Evolutionary conservation across 106 monocot species (phyloP).

Genomic region (Narthecium ossifragum): DNA sequence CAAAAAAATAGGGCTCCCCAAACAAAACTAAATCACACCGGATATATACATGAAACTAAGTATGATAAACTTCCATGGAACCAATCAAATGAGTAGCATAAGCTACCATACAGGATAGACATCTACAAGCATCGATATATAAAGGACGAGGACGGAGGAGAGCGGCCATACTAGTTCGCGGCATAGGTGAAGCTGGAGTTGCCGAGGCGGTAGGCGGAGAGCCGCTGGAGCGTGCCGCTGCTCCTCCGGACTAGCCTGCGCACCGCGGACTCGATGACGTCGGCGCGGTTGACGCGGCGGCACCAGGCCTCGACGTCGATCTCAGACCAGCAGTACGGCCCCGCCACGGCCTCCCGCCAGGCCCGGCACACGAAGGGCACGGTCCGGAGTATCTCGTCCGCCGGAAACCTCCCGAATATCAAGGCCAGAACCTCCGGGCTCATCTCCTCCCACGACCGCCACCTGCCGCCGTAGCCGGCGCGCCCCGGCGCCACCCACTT

Average conservation of each 20-base stretch:
- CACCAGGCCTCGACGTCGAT: constrained; percentile 38
- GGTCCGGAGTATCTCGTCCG: constrained; percentile 16
- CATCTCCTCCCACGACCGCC: constrained; percentile 24
- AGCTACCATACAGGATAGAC: no score
- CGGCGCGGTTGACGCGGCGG: constrained; percentile 31
- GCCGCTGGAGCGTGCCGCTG: constrained; percentile 16
- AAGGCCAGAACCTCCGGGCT: constrained; percentile 25
- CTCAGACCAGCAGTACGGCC: constrained; percentile 35
- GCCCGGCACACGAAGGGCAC: constrained; percentile 41
- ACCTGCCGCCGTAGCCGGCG: not conserved
- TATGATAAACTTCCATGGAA: no score
- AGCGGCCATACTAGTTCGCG: constrained; percentile 7
- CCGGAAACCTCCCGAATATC: constrained; percentile 19
- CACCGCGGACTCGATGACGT: constrained; percentile 26
- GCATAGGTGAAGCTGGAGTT: constrained; percentile 19
- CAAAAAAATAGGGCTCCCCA: no score
- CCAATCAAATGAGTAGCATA: no score
- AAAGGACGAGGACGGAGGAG: no score
- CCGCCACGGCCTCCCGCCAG: constrained; percentile 32
- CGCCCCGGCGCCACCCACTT: not conserved
- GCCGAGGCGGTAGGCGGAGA: constrained; percentile 36
- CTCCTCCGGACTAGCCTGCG: constrained; percentile 17
- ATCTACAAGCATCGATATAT: no score
- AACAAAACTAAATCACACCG: no score
- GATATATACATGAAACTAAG: no score